Conservation (phyloP, 1,284 basidiomycete species). For the Cerrena zonata region DNA sequence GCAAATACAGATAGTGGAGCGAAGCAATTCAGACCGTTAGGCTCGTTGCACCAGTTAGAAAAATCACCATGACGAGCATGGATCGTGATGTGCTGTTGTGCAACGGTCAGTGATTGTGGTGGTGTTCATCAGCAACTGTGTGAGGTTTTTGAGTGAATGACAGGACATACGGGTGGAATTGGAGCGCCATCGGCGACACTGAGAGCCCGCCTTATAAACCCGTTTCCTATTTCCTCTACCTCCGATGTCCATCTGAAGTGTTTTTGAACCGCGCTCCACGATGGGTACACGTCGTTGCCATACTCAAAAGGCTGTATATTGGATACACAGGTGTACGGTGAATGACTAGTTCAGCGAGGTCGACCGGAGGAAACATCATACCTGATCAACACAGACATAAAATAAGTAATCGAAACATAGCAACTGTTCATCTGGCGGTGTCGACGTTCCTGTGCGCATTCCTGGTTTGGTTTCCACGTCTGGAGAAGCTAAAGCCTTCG, state of each 20-base stretch:
- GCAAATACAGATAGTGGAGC: conserved; percentile 35
- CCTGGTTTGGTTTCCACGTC: conserved; percentile 27
- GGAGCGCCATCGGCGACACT: conserved; percentile 16
- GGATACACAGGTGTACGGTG: background rate
- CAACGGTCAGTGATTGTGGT: background rate
- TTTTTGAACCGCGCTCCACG: conserved; percentile 41
- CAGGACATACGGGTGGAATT: conserved; percentile 21
- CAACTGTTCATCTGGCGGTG: conserved; percentile 45
- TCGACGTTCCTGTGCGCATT: conserved; percentile 17
- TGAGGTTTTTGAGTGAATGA: background rate
- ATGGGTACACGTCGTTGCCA: conserved; percentile 32
- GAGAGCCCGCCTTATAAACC: conserved; percentile 23
- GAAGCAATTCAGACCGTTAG: conserved; percentile 33
- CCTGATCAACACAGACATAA: conserved; percentile 38
- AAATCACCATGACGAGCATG: conserved; percentile 48
- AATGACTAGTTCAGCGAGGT: background rate
- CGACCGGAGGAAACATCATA: conserved; percentile 14
- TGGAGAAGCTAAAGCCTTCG: conserved; percentile 16
- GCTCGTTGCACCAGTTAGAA: conserved; percentile 26
- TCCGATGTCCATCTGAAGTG: conserved; percentile 35
- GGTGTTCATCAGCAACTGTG: background rate
- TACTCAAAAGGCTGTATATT: conserved; percentile 22
- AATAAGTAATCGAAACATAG: conserved; percentile 50
- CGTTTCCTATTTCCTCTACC: conserved; percentile 22
- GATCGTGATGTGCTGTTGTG: conserved; percentile 37